A percentile compares a stretch with the other conserved stretches of the same genome.
These are phyloP conservation scores for Jatropha multifida DNA, from an alignment of 441 rosid species.

Conservation along the genomic window DNA sequence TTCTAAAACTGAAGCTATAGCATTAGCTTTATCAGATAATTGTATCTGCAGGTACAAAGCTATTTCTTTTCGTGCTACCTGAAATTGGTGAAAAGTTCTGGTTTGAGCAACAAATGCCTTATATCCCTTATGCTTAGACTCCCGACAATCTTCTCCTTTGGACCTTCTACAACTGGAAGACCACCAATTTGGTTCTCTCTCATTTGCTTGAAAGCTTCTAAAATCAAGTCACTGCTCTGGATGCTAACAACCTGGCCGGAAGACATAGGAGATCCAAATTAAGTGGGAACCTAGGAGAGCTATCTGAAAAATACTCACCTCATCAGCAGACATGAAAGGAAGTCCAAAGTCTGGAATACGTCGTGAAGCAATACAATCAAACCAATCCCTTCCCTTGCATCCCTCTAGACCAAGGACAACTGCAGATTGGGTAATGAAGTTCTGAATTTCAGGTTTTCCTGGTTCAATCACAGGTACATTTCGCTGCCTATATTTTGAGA, in stretches of 20 bases:
- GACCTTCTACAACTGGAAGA: slow-evolving; percentile 63
- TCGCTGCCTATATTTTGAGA: slow-evolving; percentile 78
- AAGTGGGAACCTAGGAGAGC: background rate
- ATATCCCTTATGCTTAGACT: slow-evolving; percentile 80
- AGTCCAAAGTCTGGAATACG: slow-evolving; percentile 76
- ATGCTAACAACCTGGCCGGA: slow-evolving; percentile 57
- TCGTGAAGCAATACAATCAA: slow-evolving; percentile 59
- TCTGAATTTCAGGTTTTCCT: slow-evolving; percentile 63
- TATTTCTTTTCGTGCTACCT: slow-evolving; percentile 39
- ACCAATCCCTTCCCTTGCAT: slow-evolving; percentile 92
- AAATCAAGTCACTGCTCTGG: slow-evolving; percentile 55
- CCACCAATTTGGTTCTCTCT: slow-evolving; percentile 76
- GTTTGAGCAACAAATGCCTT: slow-evolving; percentile 64
- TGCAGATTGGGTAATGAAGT: slow-evolving; percentile 87
- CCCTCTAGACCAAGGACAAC: slow-evolving; percentile 75
- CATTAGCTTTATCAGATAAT: background rate
- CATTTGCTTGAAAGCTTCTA: slow-evolving; percentile 83
- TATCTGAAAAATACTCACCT: slow-evolving; percentile 38
- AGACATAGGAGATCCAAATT: slow-evolving; percentile 8
- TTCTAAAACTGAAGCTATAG: background rate
- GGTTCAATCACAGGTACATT: slow-evolving; percentile 77
- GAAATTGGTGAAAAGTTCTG: slow-evolving; percentile 67
- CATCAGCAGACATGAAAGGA: slow-evolving; percentile 65
- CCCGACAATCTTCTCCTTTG: slow-evolving; percentile 56
- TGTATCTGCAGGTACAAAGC: slow-evolving; percentile 9